Evolutionary conservation across 768 basidiomycete species (phyloP).

Genomic region (Boletus vinaceobasis): DNA sequence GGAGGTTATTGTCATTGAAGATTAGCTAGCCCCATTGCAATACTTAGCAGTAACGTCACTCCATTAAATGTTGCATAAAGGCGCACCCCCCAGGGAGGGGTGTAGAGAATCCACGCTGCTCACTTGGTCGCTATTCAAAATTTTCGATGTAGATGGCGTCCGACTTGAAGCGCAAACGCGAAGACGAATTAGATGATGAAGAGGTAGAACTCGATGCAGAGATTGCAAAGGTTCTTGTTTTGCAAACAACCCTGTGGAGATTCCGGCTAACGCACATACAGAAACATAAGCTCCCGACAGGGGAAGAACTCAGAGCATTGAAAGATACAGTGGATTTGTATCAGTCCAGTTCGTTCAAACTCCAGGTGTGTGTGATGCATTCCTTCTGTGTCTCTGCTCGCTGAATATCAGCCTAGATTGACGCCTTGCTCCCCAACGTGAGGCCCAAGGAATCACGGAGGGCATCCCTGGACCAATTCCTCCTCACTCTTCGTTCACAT

Average conservation of each 20-base stretch:
- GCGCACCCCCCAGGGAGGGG: conserved; percentile 11
- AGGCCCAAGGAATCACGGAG: conserved; percentile 55
- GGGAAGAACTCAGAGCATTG: conserved; percentile 66
- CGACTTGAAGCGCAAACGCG: conserved; percentile 28
- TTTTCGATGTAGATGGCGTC: conserved; percentile 18
- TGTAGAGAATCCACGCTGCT: neutral
- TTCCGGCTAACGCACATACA: conserved; percentile 2
- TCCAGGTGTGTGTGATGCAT: conserved; percentile 56
- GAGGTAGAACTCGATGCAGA: neutral
- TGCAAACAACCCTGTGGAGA: neutral
- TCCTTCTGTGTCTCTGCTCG: neutral
- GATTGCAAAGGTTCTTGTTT: conserved; percentile 14
- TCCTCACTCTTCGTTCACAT: conserved; percentile 64
- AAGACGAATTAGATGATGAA: conserved; percentile 5
- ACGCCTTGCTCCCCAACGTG: conserved; percentile 74
- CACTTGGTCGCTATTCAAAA: neutral
- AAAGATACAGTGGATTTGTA: conserved; percentile 74
- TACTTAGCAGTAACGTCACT: neutral
- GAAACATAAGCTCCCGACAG: conserved; percentile 54
- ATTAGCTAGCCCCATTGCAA: conserved; percentile 17
- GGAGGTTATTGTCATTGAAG: conserved; percentile 48
- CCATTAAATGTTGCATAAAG: neutral
- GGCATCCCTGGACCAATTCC: conserved; percentile 62
- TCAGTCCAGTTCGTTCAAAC: conserved; percentile 76
- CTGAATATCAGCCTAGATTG: conserved; percentile 49